These are phyloP conservation scores for Tritrichomonas foetus DNA, from an alignment of 208 protist species.

Conservation along the genomic window DNA sequence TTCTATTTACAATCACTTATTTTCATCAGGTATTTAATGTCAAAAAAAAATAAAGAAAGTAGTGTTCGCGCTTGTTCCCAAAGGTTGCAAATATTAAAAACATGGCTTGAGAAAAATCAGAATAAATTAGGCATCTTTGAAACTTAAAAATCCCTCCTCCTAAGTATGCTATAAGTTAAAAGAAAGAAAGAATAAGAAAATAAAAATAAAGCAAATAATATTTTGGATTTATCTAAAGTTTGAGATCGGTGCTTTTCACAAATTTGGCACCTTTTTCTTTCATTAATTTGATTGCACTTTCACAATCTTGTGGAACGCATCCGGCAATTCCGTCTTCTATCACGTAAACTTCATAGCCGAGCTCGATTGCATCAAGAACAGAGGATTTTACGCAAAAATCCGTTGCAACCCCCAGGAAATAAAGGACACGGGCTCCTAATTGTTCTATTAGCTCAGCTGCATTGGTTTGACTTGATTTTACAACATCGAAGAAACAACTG, in stretches of 20 bases:
- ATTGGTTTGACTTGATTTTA: constrained; percentile 22
- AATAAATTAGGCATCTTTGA: no score
- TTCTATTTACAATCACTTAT: no score
- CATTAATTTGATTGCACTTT: background rate
- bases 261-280: background rate
- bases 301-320: background rate
- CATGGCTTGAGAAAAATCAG: no score
- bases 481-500: constrained; percentile 29
- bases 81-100: no score
- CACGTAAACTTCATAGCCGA: constrained; percentile 11
- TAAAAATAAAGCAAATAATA: no score
- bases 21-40: no score
- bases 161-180: no score
- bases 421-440: background rate
- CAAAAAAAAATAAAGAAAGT: no score
- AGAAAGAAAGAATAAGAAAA: no score
- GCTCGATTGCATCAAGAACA: background rate
- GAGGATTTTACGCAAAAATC: constrained; percentile 39
- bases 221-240: no score
- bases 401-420: background rate
- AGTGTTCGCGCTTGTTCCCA: no score
- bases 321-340: constrained; percentile 20
- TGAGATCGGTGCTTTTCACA: background rate
- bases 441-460: background rate
- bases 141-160: no score